Evolutionary conservation across 345 rosid species (phyloP).

Genomic region (Brassica incana): DNA sequence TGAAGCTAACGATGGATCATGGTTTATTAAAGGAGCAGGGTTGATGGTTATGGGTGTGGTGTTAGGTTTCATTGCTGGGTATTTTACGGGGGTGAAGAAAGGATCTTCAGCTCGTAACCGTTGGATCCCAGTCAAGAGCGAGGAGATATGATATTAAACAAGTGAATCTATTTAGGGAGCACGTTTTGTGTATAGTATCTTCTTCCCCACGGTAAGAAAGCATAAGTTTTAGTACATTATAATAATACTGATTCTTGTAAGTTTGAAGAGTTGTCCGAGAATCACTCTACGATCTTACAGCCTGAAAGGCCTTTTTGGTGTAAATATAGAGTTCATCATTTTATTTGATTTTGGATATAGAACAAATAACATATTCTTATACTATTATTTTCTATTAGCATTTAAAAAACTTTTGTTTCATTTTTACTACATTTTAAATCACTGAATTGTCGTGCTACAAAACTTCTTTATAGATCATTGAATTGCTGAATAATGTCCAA

Average conservation of each 20-base stretch:
- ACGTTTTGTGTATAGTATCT: slow-evolving; percentile 27
- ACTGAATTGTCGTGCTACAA: no score
- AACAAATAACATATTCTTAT: neutral
- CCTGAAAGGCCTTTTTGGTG: neutral
- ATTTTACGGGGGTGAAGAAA: slow-evolving; percentile 51
- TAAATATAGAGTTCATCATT: neutral
- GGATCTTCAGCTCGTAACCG: slow-evolving; percentile 36
- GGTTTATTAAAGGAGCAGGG: slow-evolving; percentile 60
- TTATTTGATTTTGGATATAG: neutral
- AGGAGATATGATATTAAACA: slow-evolving; percentile 45
- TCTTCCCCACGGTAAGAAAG: slow-evolving; percentile 21
- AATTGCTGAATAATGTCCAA: no score
- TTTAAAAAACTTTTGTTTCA: neutral
- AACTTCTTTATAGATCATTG: no score
- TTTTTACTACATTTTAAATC: neutral
- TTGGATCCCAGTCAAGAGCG: slow-evolving; percentile 73
- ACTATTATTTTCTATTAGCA: neutral
- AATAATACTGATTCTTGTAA: slow-evolving; percentile 24
- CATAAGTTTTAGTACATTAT: neutral
- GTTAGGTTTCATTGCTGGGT: slow-evolving; percentile 67
- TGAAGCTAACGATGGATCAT: slow-evolving; percentile 42
- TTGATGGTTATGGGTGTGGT: slow-evolving; percentile 62
- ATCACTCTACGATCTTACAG: neutral
- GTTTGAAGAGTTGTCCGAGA: neutral
- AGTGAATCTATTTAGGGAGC: slow-evolving; percentile 10